Evolutionary conservation across 2,329 filamentous ascomycete species (phyloP), one percentile per base, ranked within the genome.

Genomic region (Lachnellula occidentalis): DNA sequence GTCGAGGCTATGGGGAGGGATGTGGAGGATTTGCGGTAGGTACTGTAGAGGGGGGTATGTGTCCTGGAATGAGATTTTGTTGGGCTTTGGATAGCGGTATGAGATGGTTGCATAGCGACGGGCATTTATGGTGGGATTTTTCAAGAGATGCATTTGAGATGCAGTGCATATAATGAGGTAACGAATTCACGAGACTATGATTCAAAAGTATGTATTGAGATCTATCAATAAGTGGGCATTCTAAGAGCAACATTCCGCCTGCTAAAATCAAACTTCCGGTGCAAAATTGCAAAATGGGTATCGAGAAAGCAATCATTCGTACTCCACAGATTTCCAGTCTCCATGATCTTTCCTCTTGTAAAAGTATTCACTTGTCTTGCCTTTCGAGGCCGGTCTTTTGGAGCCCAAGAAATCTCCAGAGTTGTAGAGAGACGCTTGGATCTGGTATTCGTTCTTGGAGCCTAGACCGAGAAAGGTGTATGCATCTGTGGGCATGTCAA

Each of bases 381-480:
- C 34, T 27, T 58, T 57, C 4, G 45, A 22, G 7, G 52, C 39
- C 19, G 45, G 15, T 19, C 41, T 7, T 27, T 60, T 53, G 7
- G 51, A 37, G 49, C 61, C 52, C 41, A 68, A 48, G 2, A 69
- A 42, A 17, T 78, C 74, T 14, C 56, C 66, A 1, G 78, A 80
- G 58, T 69, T 76, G 60, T 82, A 82, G 34, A 82, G 73, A 4
- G 79, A 82, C 11, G 85, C 78, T 63, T 76, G 79, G 54, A 90
- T 70, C 1, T 78, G 78, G 76, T 80, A 89, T 1, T 76, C 69
- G 65, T 90, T 90, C 0, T 75, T 76, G 11, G 72, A 74, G 15
- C 75, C 75, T 53, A 90, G 81, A 3, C 81, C 81, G 27, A 90
- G 72, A 66, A 87, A 79, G 1, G 86, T 88, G 65, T 79, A 88